Evolutionary conservation across 345 rosid species (phyloP), one percentile per base, ranked within the genome.

Genomic region (Salix exigua): DNA sequence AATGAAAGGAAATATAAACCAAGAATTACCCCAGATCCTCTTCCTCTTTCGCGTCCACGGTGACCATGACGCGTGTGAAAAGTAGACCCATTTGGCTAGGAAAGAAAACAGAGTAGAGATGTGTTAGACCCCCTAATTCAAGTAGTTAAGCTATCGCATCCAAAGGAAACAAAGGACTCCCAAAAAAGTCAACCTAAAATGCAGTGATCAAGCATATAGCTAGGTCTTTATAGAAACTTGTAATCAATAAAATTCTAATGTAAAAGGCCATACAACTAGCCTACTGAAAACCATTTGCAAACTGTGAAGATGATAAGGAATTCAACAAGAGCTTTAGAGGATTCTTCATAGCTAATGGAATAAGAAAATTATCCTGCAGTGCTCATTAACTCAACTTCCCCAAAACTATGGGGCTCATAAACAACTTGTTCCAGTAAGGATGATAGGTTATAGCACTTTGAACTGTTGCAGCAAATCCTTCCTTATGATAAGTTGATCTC

Each of bases 21-120:
- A 70, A 25, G 50, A 44, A 33, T 71, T 94, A 94, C 99, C 99
- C 90, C 88, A 76, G 82, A 76, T 85, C 97, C 97, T 86, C 97
- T 88, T 83, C 96, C 98, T 83, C 98, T 85, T 78, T 84, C 97
- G 17, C 85, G 91, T 63, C 94, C 94, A 72, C 90, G 82, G 77
- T 88, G 86, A 79, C 89, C 92, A 84, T 86, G 80, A 75, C 81
- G 89, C 66, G 77, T 16, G 66, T 88, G 86, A 73, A 73, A 87
- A 35, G 91, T 83, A 82, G 89, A 89, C 65, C 96, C 96, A 76
- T 90, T 90, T 76, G 89, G 85, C 95, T 90, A 77, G 51, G 72
- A 31, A 66, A 64, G 44, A 70, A 28, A 33, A 58, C 28, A 44
- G 28, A 51, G 65, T 16, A 30, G 7, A 64, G 18, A 35, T 17